Evolutionary conservation across 768 basidiomycete genomes (phyloP).

Genomic region (Psilocybe azurescens): DNA sequence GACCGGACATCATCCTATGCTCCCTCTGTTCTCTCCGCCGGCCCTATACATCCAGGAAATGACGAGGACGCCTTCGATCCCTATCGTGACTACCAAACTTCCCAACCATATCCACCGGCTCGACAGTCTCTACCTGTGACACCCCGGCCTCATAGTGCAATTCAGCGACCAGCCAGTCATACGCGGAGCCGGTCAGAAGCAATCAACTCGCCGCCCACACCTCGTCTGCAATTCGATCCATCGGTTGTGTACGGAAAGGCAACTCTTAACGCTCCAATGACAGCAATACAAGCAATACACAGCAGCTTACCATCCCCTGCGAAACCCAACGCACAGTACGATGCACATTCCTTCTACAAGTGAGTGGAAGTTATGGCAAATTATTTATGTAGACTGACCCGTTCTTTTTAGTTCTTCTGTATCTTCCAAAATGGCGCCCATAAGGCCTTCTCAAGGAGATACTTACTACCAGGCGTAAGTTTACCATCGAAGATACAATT

Average conservation of each 20-base stretch:
- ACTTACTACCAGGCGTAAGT: slow-evolving; percentile 8
- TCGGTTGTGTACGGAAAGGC: slow-evolving; percentile 49
- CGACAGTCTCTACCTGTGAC: slow-evolving; percentile 18
- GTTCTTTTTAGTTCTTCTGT: slow-evolving; percentile 16
- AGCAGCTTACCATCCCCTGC: not conserved
- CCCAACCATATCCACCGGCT: slow-evolving; percentile 6
- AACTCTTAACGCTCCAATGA: slow-evolving; percentile 1
- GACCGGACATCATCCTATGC: not conserved
- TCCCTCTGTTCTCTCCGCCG: not conserved
- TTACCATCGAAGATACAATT: too few relatives aligned
- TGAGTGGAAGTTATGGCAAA: slow-evolving; percentile 28
- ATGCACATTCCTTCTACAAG: slow-evolving; percentile 62
- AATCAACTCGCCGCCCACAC: slow-evolving; percentile 8
- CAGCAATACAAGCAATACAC: slow-evolving; percentile 9
- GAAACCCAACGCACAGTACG: slow-evolving; percentile 15
- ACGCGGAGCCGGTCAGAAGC: slow-evolving; percentile 1
- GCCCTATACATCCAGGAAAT: not conserved
- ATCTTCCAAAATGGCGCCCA: slow-evolving; percentile 20
- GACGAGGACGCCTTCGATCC: slow-evolving; percentile 7
- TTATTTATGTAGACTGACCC: not conserved
- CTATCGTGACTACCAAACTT: slow-evolving; percentile 5
- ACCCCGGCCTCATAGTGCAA: slow-evolving; percentile 11
- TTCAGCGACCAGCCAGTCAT: not conserved
- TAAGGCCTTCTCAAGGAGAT: slow-evolving; percentile 7
- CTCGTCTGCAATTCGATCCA: slow-evolving; percentile 46